phyloP scores from a whole-genome alignment of 164 flowering plant genomes.

The Umbilicus rupestris region DNA sequence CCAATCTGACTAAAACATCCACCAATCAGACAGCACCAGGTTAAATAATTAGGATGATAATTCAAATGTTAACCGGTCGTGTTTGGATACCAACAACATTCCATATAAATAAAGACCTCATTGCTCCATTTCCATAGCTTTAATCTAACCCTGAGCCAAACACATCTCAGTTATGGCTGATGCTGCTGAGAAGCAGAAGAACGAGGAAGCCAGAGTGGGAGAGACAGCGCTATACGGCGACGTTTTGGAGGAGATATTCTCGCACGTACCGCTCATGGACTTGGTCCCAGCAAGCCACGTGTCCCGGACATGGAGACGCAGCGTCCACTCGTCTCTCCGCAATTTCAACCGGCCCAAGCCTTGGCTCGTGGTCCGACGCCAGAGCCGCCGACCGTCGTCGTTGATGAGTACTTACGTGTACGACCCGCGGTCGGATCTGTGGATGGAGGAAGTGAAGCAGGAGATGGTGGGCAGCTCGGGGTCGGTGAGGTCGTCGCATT shows the following conservation, averaged over 20 bases:
- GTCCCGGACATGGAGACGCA: slow-evolving; percentile 45
- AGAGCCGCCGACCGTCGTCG: slow-evolving; percentile 21
- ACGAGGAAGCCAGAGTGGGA: not conserved
- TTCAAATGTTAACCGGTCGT: not conserved
- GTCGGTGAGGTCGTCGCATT: slow-evolving; percentile 31
- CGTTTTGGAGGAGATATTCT: slow-evolving; percentile 39
- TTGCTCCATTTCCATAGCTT: not conserved
- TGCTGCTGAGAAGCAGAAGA: slow-evolving; percentile 9
- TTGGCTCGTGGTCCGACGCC: slow-evolving; percentile 60
- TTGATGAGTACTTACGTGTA: slow-evolving; percentile 29
- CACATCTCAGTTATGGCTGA: too few relatives aligned
- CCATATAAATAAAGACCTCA: slow-evolving; percentile 4
- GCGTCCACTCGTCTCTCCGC: slow-evolving; percentile 38
- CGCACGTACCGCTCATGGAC: slow-evolving; percentile 47
- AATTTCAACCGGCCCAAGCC: slow-evolving; percentile 34
- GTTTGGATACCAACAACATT: slow-evolving; percentile 1
- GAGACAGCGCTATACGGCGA: slow-evolving; percentile 36
- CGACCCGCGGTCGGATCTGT: slow-evolving; percentile 49
- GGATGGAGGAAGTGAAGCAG: slow-evolving; percentile 29
- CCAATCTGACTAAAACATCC: not conserved
- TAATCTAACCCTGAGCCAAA: not conserved
- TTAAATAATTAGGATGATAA: not conserved
- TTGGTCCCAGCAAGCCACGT: slow-evolving; percentile 46
- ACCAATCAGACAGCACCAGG: not conserved
- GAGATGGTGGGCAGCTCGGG: not conserved